These are phyloP conservation scores for Hypocrella siamensis DNA, from an alignment of 2,329 filamentous ascomycete genomes.

Conservation along the genomic window DNA sequence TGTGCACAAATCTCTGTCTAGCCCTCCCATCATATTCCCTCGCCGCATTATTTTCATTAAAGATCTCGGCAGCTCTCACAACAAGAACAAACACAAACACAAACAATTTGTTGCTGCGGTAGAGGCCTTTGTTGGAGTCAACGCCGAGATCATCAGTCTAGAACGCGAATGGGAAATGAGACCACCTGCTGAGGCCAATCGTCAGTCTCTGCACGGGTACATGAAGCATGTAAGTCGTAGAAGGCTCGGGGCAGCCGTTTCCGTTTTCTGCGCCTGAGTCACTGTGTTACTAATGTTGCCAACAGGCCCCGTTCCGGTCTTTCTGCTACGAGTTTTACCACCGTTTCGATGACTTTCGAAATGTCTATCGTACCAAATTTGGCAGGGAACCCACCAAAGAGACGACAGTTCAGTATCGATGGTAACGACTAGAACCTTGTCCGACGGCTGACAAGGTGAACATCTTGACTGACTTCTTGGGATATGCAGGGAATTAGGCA, in stretches of 20 bases:
- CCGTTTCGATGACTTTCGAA: slow-evolving; percentile 13
- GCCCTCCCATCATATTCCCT: slow-evolving; percentile 1
- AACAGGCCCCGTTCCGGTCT: slow-evolving; percentile 13
- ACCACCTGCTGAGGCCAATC: slow-evolving; percentile 9
- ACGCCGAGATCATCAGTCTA: slow-evolving; percentile 7
- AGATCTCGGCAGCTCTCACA: slow-evolving; percentile 7
- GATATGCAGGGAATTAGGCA: slow-evolving; percentile 10
- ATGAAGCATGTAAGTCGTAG: slow-evolving; percentile 15
- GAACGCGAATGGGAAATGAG: slow-evolving; percentile 8
- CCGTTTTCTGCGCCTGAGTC: too few species aligned
- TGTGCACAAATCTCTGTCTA: slow-evolving; percentile 3
- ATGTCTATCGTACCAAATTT: slow-evolving; percentile 10
- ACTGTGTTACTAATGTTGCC: background rate
- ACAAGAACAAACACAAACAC: slow-evolving; percentile 5
- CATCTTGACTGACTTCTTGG: background rate
- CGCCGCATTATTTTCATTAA: slow-evolving; percentile 11
- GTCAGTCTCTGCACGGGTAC: slow-evolving; percentile 11
- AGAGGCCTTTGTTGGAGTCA: slow-evolving; percentile 8
- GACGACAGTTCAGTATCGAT: slow-evolving; percentile 11
- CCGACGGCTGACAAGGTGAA: too few species aligned
- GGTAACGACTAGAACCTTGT: too few species aligned
- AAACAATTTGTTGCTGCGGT: slow-evolving; percentile 11
- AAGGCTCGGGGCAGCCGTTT: too few species aligned
- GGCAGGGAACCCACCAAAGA: slow-evolving; percentile 13
- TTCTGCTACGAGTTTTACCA: slow-evolving; percentile 19